Evolutionary conservation across 257 asterid species (phyloP), one percentile per base, ranked within the genome.

Genomic region (Solanum dulcamara): DNA sequence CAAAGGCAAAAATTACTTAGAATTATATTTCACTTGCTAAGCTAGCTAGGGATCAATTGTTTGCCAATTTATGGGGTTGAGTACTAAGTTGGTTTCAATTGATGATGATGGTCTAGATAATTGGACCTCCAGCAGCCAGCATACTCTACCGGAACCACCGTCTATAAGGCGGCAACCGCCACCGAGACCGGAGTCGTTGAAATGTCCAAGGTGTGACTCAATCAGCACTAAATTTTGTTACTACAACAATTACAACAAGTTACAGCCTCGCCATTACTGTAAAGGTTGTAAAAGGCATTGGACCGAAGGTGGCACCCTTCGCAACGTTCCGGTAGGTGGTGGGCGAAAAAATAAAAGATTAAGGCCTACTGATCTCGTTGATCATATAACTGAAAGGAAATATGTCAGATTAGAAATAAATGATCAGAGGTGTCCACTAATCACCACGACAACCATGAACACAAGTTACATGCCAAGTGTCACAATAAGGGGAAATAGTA

Each of bases 281-380:
- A 95, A 93, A 87, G 88, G 91, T 10, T 95, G 98, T 86, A 92
- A 92, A 84, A 87, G 97, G 84, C 96, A 93, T 89, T 93, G 97
- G 98, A 95, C 98, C 4, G 89, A 87, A 84, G 98, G 97, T 12
- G 98, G 98, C 67, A 91, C 94, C 12, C 92, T 94, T 18, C 94
- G 96, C 13, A 92, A 93, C 51, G 94, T 94, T 37, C 97, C 96
- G 0, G 89, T 93, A 60, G 98, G 97, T 74, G 97, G 94, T 55
- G 92, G 93, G 84, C 88, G 95, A 46, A 95, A 93, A 80, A 92
- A 87, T 91, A 95, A 93, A 86, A 90, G 97, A 26, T 89, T 88
- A n/a, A 92, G 87, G 89, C 53, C 83, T 79, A 48, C 71, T 79
- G 5, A 88, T 74, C 38, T 89, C 20, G 46, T 35, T 79, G 64